Evolutionary conservation across 2,329 filamentous ascomycete genomes (phyloP).

Genomic region (Rhinocladiella mackenziei): DNA sequence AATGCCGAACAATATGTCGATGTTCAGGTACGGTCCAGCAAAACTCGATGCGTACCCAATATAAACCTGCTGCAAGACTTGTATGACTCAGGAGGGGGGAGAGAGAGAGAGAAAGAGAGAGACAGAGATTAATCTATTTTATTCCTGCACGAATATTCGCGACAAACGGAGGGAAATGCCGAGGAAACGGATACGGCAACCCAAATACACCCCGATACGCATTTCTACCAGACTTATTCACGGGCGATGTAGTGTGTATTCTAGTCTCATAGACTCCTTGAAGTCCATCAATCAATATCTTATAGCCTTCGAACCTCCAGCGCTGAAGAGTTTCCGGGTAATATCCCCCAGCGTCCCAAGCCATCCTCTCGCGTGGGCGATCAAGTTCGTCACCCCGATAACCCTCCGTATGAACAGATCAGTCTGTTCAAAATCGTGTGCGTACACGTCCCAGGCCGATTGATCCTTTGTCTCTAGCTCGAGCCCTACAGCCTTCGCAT

Average conservation of each 20-base stretch:
- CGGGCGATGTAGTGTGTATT: too few relatives aligned
- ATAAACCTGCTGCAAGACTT: too few relatives aligned
- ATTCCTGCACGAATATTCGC: too few relatives aligned
- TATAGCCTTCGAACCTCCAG: slow-evolving; percentile 8
- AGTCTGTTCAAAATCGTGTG: slow-evolving; percentile 54
- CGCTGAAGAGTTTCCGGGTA: slow-evolving; percentile 3
- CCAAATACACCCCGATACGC: too few relatives aligned
- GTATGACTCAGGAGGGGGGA: too few relatives aligned
- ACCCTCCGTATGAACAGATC: slow-evolving; percentile 56
- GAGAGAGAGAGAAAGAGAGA: background rate
- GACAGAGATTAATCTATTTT: too few relatives aligned
- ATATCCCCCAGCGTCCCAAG: slow-evolving; percentile 41
- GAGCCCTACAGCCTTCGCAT: slow-evolving; percentile 22
- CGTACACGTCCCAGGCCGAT: slow-evolving; percentile 59
- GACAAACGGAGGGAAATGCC: too few relatives aligned
- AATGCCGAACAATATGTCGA: background rate
- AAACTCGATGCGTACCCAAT: too few relatives aligned
- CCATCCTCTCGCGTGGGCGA: slow-evolving; percentile 56
- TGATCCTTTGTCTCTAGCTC: slow-evolving; percentile 20
- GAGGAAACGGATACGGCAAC: too few relatives aligned
- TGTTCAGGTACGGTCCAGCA: background rate
- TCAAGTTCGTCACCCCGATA: slow-evolving; percentile 41
- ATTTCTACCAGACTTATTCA: too few relatives aligned
- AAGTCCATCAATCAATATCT: too few relatives aligned
- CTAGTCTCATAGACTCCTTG: too few relatives aligned